Conservation (phyloP, 176 grass and related monocot genomes). For the Oryza meyeriana region DNA sequence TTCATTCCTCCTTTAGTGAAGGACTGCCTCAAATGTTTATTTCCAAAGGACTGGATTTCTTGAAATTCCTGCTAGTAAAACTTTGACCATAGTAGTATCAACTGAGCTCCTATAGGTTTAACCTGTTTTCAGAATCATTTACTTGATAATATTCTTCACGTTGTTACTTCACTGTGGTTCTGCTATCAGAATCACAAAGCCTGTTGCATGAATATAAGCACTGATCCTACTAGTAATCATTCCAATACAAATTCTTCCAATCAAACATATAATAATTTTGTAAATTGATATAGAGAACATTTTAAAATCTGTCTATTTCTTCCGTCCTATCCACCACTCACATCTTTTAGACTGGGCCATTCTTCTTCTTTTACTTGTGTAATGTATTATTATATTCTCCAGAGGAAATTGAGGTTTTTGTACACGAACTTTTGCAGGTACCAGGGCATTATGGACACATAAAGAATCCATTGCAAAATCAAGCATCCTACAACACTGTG, state of each 20-base stretch:
- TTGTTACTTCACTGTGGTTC: background rate
- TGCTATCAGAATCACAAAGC: background rate
- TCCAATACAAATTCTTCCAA: background rate
- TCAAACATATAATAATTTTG: background rate
- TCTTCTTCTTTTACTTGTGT: background rate
- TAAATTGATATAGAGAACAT: background rate
- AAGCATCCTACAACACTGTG: constrained; percentile 24
- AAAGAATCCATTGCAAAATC: constrained; percentile 34
- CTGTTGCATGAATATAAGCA: background rate
- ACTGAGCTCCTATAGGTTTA: background rate
- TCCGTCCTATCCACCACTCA: background rate
- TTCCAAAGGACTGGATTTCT: too few relatives aligned
- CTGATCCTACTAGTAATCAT: background rate
- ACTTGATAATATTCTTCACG: background rate
- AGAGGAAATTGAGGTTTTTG: background rate
- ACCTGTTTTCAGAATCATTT: background rate
- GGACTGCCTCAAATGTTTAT: background rate
- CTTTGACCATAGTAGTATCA: background rate
- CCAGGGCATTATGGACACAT: constrained; percentile 26
- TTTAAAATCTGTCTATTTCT: background rate
- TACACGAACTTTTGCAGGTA: constrained; percentile 13
- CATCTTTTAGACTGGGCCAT: background rate
- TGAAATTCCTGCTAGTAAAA: background rate
- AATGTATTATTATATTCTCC: background rate
- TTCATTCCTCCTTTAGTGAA: background rate